These are phyloP conservation scores for Aspergillus wentii DNA, from an alignment of 495 filamentous ascomycete genomes.

Conservation along the genomic window DNA sequence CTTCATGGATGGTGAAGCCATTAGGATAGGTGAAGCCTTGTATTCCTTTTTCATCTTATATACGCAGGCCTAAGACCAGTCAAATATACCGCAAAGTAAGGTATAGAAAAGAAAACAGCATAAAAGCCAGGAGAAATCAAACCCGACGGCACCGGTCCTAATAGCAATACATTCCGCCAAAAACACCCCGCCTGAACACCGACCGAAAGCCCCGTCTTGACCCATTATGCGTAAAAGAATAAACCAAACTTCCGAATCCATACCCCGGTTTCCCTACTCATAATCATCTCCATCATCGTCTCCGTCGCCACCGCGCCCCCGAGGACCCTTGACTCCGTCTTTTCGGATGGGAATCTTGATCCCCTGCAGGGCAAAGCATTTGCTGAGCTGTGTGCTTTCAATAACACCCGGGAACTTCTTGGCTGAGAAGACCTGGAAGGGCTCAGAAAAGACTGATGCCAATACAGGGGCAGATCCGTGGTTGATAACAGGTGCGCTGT, in stretches of 20 bases:
- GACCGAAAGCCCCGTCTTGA: conserved; percentile 14
- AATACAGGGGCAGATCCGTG: conserved; percentile 78
- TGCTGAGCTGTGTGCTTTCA: conserved; percentile 88
- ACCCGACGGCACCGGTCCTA: conserved; percentile 22
- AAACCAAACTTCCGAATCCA: too few relatives aligned
- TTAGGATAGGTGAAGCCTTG: too few relatives aligned
- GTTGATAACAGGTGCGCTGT: conserved; percentile 55
- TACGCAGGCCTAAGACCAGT: too few relatives aligned
- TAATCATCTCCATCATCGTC: conserved; percentile 47
- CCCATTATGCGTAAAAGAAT: conserved; percentile 12
- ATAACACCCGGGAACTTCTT: conserved; percentile 99
- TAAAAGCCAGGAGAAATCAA: conserved; percentile 6
- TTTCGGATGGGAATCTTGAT: conserved; percentile 95
- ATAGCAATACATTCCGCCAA: conserved; percentile 27
- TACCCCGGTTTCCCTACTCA: too few relatives aligned
- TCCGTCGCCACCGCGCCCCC: conserved; percentile 57
- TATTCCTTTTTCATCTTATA: too few relatives aligned
- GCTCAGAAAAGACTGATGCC: conserved; percentile 80
- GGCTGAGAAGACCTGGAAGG: conserved; percentile 90
- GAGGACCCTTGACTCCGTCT: conserved; percentile 62
- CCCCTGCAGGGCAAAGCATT: conserved; percentile 90
- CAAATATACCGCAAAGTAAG: conserved; percentile 3
- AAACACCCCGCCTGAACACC: conserved; percentile 24
- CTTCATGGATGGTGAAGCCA: too few relatives aligned
- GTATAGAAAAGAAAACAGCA: conserved; percentile 3